Base-by-base conservation (phyloP, 257 asterid species). In the Fraxinus anomala region DNA sequence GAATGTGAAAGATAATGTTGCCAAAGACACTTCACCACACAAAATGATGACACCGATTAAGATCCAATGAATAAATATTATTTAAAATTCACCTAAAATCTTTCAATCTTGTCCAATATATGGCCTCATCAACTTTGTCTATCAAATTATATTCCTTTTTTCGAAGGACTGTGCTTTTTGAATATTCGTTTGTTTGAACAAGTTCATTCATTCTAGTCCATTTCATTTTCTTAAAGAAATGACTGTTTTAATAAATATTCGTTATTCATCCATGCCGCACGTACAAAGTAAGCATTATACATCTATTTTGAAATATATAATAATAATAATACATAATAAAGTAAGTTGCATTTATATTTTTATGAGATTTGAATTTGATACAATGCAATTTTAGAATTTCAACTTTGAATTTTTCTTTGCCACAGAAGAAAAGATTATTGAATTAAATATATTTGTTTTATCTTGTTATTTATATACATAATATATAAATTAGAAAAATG, bases 11-110 rank as follows among this genome's bases (percentile, higher is more conserved):
- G 30, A 61, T 63, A 63, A 63, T 17, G 11, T 39, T 33, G 71
- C 59, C 68, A 44, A 28, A 37, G 68, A 76, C 80, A 75, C 72
- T 40, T 63, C 72, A 75, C 28, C 2, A 66, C 73, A n/a, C 49
- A 68, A 77, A 70, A 77, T 70, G 44, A 77, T 77, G 81, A 63
- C 5, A 56, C 33, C 36, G n/a, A 54, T 59, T 36, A 71, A 36
- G 63, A 36, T 44, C 24, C 21, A 76, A 39, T 40, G 30, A 13
- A 23, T 9, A 10, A 47, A 61, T n/a, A 75, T 2, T 65, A 9
- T 17, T 42, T 24, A 1, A 26, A 16, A 63, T 37, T 40, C 66
- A 31, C 8, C 33, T 31, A 14, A 11, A n/a, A 67, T 30, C 68
- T 21, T 40, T 28, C 65, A 30, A 70, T 77, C 70, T 70, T 70